phyloP scores from a whole-genome alignment of 2,329 filamentous ascomycete genomes.

The Sclerotinia nivalis region DNA sequence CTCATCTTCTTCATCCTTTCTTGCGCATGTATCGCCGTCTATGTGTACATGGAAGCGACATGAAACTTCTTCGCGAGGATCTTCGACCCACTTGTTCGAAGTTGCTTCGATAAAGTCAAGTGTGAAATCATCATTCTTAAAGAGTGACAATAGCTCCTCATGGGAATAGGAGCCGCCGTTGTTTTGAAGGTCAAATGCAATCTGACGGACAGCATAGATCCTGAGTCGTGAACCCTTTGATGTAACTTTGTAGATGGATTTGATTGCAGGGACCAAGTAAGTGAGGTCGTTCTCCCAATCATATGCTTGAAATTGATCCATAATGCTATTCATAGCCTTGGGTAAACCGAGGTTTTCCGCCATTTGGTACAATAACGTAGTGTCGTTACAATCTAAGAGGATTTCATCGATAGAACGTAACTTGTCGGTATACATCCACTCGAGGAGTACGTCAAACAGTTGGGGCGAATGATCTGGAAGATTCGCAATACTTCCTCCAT shows the following conservation, averaged over 20 bases:
- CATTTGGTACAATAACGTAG: neutral
- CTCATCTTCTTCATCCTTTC: no score
- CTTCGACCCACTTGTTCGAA: neutral
- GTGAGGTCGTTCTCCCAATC: neutral
- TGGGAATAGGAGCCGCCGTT: neutral
- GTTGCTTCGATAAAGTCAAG: neutral
- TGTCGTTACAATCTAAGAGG: rapidly evolving
- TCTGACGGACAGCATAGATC: neutral
- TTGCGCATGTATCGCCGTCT: no score
- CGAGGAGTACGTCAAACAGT: neutral
- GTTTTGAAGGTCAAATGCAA: neutral
- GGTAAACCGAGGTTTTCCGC: neutral
- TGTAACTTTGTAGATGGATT: neutral
- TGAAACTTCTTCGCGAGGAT: neutral
- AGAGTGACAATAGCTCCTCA: neutral
- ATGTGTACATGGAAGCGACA: no score
- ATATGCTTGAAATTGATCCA: neutral
- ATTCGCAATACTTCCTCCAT: rapidly evolving
- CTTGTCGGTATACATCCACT: neutral
- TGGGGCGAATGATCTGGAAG: neutral
- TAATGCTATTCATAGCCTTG: neutral
- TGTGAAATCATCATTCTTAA: neutral
- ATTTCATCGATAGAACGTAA: neutral
- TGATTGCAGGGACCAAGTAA: neutral
- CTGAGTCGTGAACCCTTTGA: neutral